These are phyloP conservation scores for Mortierella alpina DNA, from an alignment of 192 early-diverging fungal species.

Conservation along the genomic window DNA sequence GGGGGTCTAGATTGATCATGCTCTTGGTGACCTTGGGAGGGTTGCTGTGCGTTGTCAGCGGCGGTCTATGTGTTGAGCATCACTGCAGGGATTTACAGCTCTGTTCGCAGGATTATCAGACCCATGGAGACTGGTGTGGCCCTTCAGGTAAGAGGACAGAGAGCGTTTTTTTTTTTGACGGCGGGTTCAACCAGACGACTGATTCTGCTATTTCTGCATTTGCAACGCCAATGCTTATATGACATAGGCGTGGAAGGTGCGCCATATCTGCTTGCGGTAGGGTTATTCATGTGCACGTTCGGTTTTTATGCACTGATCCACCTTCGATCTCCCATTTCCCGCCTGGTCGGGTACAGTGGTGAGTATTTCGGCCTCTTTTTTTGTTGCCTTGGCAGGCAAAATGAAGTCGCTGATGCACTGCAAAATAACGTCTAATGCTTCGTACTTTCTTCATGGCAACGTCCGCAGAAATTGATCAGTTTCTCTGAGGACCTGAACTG, in stretches of 20 bases:
- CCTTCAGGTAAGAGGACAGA: slow-evolving; percentile 25
- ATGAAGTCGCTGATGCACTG: background rate
- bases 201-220: no score
- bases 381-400: background rate
- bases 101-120: slow-evolving; percentile 16
- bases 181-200: no score
- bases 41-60: slow-evolving; percentile 12
- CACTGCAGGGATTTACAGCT: slow-evolving; percentile 34
- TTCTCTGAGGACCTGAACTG: slow-evolving; percentile 5
- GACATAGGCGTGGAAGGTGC: slow-evolving; percentile 39
- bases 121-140: slow-evolving; percentile 46
- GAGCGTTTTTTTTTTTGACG: background rate
- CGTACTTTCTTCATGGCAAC: background rate
- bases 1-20: slow-evolving; percentile 45
- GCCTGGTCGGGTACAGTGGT: slow-evolving; percentile 50
- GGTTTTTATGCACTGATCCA: slow-evolving; percentile 29
- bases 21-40: slow-evolving; percentile 27
- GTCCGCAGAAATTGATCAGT: slow-evolving; percentile 41
- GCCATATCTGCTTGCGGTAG: slow-evolving; percentile 40
- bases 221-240: background rate
- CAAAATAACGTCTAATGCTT: background rate
- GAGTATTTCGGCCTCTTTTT: background rate
- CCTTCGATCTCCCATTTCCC: slow-evolving; percentile 28
- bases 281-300: slow-evolving; percentile 37
- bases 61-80: slow-evolving; percentile 33